Conservation (phyloP, 2,329 filamentous ascomycete species). For the Samsoniella hepiali region DNA sequence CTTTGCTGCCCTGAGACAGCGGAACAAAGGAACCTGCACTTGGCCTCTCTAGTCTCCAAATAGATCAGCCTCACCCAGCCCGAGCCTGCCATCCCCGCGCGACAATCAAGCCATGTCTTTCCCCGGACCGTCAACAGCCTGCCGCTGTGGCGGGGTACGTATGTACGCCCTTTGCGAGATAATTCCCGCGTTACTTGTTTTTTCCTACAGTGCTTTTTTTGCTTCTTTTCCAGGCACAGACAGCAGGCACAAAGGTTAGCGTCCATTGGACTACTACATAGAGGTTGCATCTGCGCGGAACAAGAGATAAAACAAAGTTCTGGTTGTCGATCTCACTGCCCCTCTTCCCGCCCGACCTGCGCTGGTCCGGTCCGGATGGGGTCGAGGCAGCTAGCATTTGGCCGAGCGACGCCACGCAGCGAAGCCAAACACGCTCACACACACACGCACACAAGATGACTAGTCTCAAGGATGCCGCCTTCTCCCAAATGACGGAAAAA, state of each 20-base stretch:
- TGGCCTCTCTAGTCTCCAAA: not conserved
- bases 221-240: not conserved
- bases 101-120: constrained; percentile 7
- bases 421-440: not conserved
- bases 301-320: constrained; percentile 3
- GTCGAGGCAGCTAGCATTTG: not conserved
- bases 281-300: not conserved
- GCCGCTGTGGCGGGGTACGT: constrained; percentile 7
- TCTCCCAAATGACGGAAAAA: not conserved
- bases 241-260: not conserved
- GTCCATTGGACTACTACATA: not conserved
- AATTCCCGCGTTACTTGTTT: not conserved
- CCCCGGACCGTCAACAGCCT: constrained; percentile 4
- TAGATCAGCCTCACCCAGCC: not conserved
- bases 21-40: not conserved
- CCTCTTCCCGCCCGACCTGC: not conserved
- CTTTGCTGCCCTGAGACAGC: not conserved
- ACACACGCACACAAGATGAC: not conserved
- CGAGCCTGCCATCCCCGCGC: constrained; percentile 2
- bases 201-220: not conserved
- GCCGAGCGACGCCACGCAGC: not conserved
- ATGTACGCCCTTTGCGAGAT: not conserved
- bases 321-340: constrained; percentile 6
- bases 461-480: not conserved
- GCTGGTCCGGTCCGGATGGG: not conserved